These are phyloP conservation scores for Aureobasidium mangrovei DNA, from an alignment of 2,329 filamentous ascomycete species.

Conservation along the genomic window DNA sequence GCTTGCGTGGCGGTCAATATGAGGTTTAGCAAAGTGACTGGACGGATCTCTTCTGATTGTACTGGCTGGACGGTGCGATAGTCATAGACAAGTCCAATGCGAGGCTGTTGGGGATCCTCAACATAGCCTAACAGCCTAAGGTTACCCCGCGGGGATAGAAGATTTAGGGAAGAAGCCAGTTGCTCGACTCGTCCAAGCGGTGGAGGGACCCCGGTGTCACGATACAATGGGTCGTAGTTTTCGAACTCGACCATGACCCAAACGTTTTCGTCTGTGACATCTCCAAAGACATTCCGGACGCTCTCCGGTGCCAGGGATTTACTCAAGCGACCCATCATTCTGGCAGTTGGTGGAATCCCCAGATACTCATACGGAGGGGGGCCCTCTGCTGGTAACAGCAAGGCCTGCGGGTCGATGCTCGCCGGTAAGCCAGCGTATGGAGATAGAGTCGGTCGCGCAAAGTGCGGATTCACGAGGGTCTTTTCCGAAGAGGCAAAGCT, in stretches of 20 bases:
- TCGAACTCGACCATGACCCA: constrained; percentile 60
- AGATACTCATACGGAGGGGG: constrained; percentile 42
- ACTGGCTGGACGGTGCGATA: constrained; percentile 45
- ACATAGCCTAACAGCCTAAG: constrained; percentile 61
- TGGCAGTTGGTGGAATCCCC: constrained; percentile 35
- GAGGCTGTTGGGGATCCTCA: constrained; percentile 59
- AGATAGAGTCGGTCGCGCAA: constrained; percentile 23
- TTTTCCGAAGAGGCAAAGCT: constrained; percentile 15
- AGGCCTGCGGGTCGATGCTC: constrained; percentile 34
- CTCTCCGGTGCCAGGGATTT: constrained; percentile 22
- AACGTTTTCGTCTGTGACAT: constrained; percentile 21
- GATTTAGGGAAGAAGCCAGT: constrained; percentile 22
- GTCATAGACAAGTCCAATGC: constrained; percentile 67
- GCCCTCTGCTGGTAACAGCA: constrained; percentile 38
- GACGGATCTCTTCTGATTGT: constrained; percentile 27
- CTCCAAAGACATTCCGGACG: constrained; percentile 26
- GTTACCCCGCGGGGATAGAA: constrained; percentile 25
- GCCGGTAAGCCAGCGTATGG: constrained; percentile 32
- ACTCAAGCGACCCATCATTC: constrained; percentile 36
- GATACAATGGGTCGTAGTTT: constrained; percentile 40
- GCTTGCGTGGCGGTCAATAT: constrained; percentile 38
- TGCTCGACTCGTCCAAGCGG: constrained; percentile 37
- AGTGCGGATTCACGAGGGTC: constrained; percentile 20
- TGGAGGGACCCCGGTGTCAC: constrained; percentile 38
- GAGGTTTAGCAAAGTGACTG: constrained; percentile 39